Percentiles rank a stretch among this genome's conserved stretches.
Evolutionary conservation across 352 stramenopile species (phyloP).

Genomic region (Phytopythium aichiense): DNA sequence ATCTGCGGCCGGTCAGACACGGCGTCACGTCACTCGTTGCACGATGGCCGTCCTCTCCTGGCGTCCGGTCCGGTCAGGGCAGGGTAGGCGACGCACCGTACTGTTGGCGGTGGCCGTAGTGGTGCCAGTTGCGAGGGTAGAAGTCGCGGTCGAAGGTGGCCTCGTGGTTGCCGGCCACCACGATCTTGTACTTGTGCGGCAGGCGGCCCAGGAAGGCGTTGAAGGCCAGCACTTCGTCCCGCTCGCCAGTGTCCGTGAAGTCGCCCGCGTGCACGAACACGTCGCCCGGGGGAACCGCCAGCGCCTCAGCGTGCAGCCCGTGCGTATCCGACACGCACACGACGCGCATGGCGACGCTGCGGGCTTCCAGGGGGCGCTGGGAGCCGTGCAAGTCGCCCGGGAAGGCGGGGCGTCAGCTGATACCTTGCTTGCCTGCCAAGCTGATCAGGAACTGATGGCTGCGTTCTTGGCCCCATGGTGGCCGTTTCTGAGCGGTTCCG

Average conservation of each 20-base stretch:
- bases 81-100: slow-evolving; percentile 24
- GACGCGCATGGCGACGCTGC: slow-evolving; percentile 34
- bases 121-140: slow-evolving; percentile 63
- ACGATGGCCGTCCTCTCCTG: no score
- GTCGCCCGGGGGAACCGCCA: slow-evolving; percentile 76
- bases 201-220: slow-evolving; percentile 62
- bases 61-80: no score
- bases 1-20: slow-evolving; percentile 18
- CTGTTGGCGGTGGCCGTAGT: slow-evolving; percentile 65
- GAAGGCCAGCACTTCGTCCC: slow-evolving; percentile 61
- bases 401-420: no score
- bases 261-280: slow-evolving; percentile 89
- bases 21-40: not conserved
- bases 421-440: no score
- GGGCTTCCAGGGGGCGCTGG: not conserved
- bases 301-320: slow-evolving; percentile 49
- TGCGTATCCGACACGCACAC: slow-evolving; percentile 80
- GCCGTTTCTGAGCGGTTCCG: not conserved
- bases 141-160: slow-evolving; percentile 70
- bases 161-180: slow-evolving; percentile 82
- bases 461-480: not conserved
- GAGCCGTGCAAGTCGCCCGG: no score
- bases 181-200: slow-evolving; percentile 73
- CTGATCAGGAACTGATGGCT: slow-evolving; percentile 2
- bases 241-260: slow-evolving; percentile 78